phyloP scores from a whole-genome alignment of 2,329 filamentous ascomycete genomes.

The Aspergillus fructus region DNA sequence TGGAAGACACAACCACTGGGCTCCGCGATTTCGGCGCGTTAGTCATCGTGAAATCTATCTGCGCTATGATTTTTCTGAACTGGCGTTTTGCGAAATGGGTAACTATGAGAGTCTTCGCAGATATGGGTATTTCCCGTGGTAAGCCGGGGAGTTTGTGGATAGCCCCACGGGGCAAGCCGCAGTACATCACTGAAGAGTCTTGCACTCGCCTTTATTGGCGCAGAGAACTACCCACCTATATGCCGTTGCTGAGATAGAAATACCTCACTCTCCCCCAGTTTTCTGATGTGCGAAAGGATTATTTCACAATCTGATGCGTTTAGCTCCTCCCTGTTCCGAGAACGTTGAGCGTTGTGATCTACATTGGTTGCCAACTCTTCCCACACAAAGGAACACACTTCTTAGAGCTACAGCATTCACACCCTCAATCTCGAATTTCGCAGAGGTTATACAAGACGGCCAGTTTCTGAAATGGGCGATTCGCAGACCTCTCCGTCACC shows the following conservation, averaged over 20 bases:
- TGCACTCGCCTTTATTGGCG: background rate
- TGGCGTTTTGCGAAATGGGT: background rate
- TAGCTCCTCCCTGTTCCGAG: background rate
- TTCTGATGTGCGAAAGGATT: background rate
- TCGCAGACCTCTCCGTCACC: slow-evolving; percentile 5
- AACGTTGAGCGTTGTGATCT: background rate
- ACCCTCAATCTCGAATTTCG: background rate
- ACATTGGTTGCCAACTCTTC: background rate
- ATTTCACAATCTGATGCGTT: background rate
- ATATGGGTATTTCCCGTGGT: background rate
- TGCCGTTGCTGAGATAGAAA: slow-evolving; percentile 1
- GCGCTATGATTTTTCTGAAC: background rate
- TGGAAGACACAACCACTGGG: background rate
- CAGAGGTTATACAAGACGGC: background rate
- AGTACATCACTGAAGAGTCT: background rate
- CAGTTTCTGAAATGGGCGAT: slow-evolving; percentile 1
- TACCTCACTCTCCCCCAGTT: background rate
- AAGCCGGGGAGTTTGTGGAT: background rate
- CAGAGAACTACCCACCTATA: background rate
- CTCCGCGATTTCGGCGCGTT: background rate
- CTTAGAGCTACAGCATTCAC: too few relatives aligned
- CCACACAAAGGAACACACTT: background rate
- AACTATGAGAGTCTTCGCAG: background rate
- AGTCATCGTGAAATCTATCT: background rate
- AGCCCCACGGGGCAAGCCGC: background rate